Percentiles rank a stretch among this genome's conserved stretches.
phyloP scores from a whole-genome alignment of 768 basidiomycete genomes.

The Leccinum subtestaceum region DNA sequence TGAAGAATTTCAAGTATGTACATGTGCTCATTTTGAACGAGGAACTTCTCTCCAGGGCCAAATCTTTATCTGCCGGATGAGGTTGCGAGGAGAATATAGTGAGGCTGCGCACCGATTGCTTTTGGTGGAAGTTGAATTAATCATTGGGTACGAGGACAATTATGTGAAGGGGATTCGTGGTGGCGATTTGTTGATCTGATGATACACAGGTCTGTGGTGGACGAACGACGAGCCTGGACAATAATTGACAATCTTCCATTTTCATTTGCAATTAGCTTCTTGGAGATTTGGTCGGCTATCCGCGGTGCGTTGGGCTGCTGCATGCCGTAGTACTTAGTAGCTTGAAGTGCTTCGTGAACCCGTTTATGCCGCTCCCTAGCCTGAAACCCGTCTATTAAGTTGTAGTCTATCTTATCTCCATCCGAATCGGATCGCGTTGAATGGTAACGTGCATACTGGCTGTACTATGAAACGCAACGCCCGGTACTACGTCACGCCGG shows the following conservation, averaged over 20 bases:
- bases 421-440: neutral
- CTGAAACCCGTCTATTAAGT: slow-evolving; percentile 11
- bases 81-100: neutral
- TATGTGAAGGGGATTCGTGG: neutral
- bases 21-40: slow-evolving; percentile 6
- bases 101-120: neutral
- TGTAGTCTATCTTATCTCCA: slow-evolving; percentile 8
- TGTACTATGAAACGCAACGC: neutral
- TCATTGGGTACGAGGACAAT: neutral
- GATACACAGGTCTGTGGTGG: slow-evolving; percentile 6
- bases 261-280: slow-evolving; percentile 11
- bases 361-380: slow-evolving; percentile 2
- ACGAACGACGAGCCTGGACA: slow-evolving; percentile 8
- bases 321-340: neutral
- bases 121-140: neutral
- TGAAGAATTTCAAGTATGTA: neutral
- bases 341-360: neutral
- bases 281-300: slow-evolving; percentile 22
- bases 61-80: slow-evolving; percentile 7
- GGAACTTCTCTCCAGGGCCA: neutral
- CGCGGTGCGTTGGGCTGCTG: slow-evolving; percentile 18
- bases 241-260: slow-evolving; percentile 10
- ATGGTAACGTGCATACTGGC: neutral
- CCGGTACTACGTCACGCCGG: neutral
- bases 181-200: slow-evolving; percentile 8